Base-by-base conservation (phyloP, 495 filamentous ascomycete genomes). In the Astrothelium subdiscretum region DNA sequence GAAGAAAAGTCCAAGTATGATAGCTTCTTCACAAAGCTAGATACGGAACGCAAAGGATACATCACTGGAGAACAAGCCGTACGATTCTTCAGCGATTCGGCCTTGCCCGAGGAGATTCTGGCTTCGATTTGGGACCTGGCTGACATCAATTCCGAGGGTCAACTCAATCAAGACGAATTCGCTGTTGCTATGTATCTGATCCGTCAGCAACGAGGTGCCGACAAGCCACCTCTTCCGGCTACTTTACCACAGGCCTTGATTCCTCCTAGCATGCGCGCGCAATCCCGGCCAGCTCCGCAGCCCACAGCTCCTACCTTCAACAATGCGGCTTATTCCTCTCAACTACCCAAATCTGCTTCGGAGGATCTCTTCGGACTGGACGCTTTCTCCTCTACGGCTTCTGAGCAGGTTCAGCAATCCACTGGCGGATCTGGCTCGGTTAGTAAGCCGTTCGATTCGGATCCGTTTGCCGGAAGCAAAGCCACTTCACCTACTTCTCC, bases 101-200 rank as follows among this genome's bases (percentile, higher is more conserved):
- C 88, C 60, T 79, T 98, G 10, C 81, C 91, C 0, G 92, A 97
- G 67, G 95, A 96, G 70, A 84, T 84, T 8, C 80, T 98, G 20
- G 94, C 95, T n/a, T 85, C 90, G 66, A 95, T 98, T 64, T 98
- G 94, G 94, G 95, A 98, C 71, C 80, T 98, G 26, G 88, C 95
- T 5, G 92, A 97, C 78, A 94, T 97, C 71, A 88, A 87, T 65
- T 92, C 89, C 18, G 88, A 92, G 60, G 94, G 94, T 11, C 86
- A 85, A 62, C 78, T 98, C 43, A 91, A 79, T 35, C 80, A 82
- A 61, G 94, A 98, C 71, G 92, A 95, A 69, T 98, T 98, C 70
- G 92, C 94, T 0, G 91, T 98, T 58, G 94, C 95, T 57, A 97
- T 98, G 94, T 92, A 95, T 70, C 80, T 98, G 35, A 96, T 98